Conservation (phyloP, 2,329 filamentous ascomycete species). For the Colletotrichum eremochloae region DNA sequence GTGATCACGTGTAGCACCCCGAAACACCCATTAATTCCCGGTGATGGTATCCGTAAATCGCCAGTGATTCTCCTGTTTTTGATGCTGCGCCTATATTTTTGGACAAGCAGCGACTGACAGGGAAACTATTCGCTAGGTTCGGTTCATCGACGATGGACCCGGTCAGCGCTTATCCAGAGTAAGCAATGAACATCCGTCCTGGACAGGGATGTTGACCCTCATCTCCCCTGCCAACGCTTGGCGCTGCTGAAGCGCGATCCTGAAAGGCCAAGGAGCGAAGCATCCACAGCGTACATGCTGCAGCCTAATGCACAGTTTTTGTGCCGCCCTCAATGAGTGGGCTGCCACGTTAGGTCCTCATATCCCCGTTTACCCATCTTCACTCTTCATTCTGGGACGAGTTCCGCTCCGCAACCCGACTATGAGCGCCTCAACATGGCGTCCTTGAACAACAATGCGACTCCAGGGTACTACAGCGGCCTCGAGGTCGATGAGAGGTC, state of each 20-base stretch:
- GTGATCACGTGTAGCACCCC: too few relatives aligned
- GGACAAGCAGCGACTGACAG: background rate
- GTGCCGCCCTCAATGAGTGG: background rate
- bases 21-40: too few relatives aligned
- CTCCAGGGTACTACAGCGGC: constrained; percentile 29
- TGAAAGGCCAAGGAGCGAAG: constrained; percentile 2
- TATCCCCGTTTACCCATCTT: background rate
- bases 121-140: constrained; percentile 28
- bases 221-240: constrained; percentile 27
- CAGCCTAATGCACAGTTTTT: background rate
- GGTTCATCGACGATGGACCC: constrained; percentile 14
- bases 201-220: constrained; percentile 18
- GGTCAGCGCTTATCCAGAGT: constrained; percentile 34
- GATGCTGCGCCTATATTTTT: too few relatives aligned
- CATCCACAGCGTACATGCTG: constrained; percentile 18
- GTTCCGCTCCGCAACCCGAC: constrained; percentile 1
- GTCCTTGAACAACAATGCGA: constrained; percentile 19
- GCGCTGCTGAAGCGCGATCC: constrained; percentile 6
- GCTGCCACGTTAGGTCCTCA: background rate
- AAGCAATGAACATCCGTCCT: constrained; percentile 7
- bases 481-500: constrained; percentile 34
- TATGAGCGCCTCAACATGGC: constrained; percentile 32
- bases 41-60: too few relatives aligned
- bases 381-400: background rate
- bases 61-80: too few relatives aligned